Percentiles rank a stretch among this genome's conserved stretches.
These are phyloP conservation scores for Trebouxia sp. DNA, from an alignment of 139 green algal species.

Conservation along the genomic window DNA sequence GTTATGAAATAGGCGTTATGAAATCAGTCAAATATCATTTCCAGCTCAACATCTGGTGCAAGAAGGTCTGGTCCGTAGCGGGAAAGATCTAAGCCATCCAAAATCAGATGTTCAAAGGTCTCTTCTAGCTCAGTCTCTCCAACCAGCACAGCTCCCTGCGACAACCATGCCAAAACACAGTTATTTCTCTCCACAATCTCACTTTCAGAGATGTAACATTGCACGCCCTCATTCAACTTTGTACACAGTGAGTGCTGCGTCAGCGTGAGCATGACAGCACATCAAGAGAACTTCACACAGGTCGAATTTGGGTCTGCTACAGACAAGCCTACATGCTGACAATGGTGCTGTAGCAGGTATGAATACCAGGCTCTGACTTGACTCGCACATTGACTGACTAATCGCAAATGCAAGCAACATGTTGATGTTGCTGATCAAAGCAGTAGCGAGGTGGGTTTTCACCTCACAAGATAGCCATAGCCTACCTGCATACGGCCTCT, in stretches of 20 bases:
- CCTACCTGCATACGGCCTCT: conserved; percentile 68
- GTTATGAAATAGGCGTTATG: too few relatives aligned
- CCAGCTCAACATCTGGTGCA: conserved; percentile 78
- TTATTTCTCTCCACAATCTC: neutral
- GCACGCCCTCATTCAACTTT: too few relatives aligned
- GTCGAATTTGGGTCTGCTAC: too few relatives aligned
- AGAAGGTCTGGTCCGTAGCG: conserved; percentile 68
- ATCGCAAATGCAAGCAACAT: neutral
- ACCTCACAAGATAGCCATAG: too few relatives aligned
- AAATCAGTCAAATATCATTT: conserved; percentile 80
- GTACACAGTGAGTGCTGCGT: too few relatives aligned
- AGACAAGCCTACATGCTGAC: too few relatives aligned
- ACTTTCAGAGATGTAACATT: too few relatives aligned
- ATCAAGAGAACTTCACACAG: too few relatives aligned
- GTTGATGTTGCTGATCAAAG: neutral
- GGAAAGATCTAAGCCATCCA: conserved; percentile 79
- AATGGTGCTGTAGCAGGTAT: too few relatives aligned
- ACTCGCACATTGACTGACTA: too few relatives aligned
- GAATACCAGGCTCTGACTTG: too few relatives aligned
- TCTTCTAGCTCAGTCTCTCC: conserved; percentile 86
- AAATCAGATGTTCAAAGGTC: conserved; percentile 87
- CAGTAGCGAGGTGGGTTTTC: neutral
- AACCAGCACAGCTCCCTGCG: conserved; percentile 74
- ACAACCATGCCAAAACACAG: neutral
- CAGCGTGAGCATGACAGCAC: neutral